phyloP scores from a whole-genome alignment of 371 early-diverging fungal species.

The Mucor mucedo region DNA sequence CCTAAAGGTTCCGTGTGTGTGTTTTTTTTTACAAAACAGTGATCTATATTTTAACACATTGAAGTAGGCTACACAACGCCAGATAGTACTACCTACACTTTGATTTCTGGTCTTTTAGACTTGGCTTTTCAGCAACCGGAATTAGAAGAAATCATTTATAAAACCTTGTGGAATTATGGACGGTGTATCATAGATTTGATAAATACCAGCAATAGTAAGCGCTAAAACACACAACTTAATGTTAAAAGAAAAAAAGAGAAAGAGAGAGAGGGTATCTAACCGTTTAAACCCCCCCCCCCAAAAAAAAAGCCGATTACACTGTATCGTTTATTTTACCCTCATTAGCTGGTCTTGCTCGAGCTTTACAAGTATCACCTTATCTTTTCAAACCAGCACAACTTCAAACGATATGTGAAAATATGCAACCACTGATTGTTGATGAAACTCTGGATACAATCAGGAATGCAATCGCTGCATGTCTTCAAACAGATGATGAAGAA shows the following conservation, averaged over 20 bases:
- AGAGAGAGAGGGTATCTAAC: no score
- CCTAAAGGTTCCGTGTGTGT: slow-evolving; percentile 33
- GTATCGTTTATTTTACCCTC: slow-evolving; percentile 63
- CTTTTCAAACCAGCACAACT: slow-evolving; percentile 47
- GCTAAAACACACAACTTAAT: neutral
- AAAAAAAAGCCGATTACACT: slow-evolving; percentile 30
- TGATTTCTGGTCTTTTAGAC: slow-evolving; percentile 55
- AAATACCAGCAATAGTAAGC: slow-evolving; percentile 18
- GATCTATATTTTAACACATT: neutral
- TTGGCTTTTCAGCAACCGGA: slow-evolving; percentile 46
- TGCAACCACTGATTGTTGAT: slow-evolving; percentile 52
- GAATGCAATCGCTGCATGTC: slow-evolving; percentile 43
- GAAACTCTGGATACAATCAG: slow-evolving; percentile 47
- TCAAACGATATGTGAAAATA: slow-evolving; percentile 43
- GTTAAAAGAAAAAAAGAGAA: neutral
- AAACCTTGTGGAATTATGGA: slow-evolving; percentile 36
- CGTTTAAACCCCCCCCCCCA: neutral
- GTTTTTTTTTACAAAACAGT: no score
- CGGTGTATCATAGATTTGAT: slow-evolving; percentile 24
- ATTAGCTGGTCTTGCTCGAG: slow-evolving; percentile 60
- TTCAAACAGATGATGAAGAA: slow-evolving; percentile 27
- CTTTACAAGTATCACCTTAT: slow-evolving; percentile 57
- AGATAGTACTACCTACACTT: slow-evolving; percentile 44
- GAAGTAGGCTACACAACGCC: slow-evolving; percentile 30
- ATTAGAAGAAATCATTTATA: slow-evolving; percentile 43